Conservation (phyloP, 306 rosid genomes). For the Cyclanthera cordifolia region DNA sequence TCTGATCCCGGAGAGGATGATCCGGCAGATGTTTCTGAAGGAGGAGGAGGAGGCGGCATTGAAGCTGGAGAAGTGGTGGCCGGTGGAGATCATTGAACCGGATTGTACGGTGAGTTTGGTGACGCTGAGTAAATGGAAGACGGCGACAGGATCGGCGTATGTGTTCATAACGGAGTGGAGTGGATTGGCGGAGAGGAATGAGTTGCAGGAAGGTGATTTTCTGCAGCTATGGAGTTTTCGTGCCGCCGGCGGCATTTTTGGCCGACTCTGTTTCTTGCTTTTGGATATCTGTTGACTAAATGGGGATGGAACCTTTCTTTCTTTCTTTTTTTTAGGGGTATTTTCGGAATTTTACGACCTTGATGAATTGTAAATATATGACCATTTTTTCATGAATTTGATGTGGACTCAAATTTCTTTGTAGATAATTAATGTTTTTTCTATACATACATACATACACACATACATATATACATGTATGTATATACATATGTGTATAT, state of each 20-base stretch:
- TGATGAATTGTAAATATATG: no score
- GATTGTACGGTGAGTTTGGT: constrained; percentile 5
- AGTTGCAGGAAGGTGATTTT: not conserved
- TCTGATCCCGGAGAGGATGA: not conserved
- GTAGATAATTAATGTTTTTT: no score
- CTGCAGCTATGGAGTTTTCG: constrained; percentile 9
- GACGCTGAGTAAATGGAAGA: constrained; percentile 1
- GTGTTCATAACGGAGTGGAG: constrained; percentile 1
- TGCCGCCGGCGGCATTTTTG: not conserved
- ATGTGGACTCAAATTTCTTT: no score
- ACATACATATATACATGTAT: no score
- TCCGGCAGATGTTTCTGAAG: not conserved
- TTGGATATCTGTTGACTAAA: not conserved
- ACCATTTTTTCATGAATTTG: no score
- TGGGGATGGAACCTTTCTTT: no score
- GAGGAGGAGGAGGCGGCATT: not conserved
- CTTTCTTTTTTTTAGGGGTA: no score
- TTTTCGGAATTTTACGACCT: no score
- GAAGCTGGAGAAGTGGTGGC: not conserved
- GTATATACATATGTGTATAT: no score
- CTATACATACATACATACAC: no score
- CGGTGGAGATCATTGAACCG: constrained; percentile 8
- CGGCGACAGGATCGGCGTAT: not conserved
- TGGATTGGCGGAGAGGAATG: not conserved
- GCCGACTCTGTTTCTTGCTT: not conserved